Evolutionary conservation across 2,329 filamentous ascomycete species (phyloP).

Genomic region (Karstenula rhodostoma): DNA sequence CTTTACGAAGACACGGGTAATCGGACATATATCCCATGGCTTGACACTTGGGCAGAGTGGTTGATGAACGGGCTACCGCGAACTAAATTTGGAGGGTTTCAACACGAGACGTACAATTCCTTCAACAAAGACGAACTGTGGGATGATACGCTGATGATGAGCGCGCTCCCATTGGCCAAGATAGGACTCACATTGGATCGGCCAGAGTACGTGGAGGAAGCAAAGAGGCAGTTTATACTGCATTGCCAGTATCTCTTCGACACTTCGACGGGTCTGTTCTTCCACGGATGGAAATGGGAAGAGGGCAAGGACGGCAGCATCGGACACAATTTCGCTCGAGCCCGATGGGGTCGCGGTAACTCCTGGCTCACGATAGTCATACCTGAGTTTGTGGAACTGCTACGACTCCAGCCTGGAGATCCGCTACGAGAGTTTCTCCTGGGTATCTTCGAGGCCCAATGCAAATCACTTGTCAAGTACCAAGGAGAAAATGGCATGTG

Average conservation of each 20-base stretch:
- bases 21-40: constrained; percentile 75
- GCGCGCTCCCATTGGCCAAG: constrained; percentile 80
- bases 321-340: constrained; percentile 65
- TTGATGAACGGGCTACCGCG: constrained; percentile 78
- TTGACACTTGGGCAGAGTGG: constrained; percentile 85
- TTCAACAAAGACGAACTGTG: constrained; percentile 79
- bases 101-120: constrained; percentile 77
- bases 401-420: constrained; percentile 68
- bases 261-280: constrained; percentile 74
- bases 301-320: constrained; percentile 60
- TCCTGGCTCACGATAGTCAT: constrained; percentile 85
- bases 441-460: constrained; percentile 73
- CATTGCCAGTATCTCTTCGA: constrained; percentile 84
- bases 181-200: constrained; percentile 75
- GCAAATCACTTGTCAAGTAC: constrained; percentile 66
- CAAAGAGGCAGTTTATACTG: constrained; percentile 78
- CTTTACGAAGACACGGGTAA: constrained; percentile 80
- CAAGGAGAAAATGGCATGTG: constrained; percentile 73
- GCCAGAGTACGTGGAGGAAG: constrained; percentile 78
- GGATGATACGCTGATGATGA: constrained; percentile 92
- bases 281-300: constrained; percentile 83
- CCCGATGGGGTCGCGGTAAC: constrained; percentile 69
- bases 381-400: constrained; percentile 78
- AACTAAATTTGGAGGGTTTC: constrained; percentile 76
- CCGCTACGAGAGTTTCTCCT: constrained; percentile 68